phyloP scores from a whole-genome alignment of 164 flowering plant genomes.

The Kingdonia uniflora region DNA sequence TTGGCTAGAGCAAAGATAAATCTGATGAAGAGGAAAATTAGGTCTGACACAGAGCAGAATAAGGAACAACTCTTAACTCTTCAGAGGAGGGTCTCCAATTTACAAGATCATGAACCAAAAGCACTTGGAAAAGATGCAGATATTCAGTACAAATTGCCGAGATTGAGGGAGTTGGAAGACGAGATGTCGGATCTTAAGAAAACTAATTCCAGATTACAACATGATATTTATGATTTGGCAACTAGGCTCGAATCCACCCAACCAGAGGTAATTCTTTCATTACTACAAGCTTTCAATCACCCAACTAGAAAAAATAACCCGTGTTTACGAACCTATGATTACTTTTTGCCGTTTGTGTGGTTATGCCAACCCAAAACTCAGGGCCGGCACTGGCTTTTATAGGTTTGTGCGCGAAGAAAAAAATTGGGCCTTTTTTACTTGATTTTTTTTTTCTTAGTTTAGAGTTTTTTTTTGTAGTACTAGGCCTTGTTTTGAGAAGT shows the following conservation, averaged over 20 bases:
- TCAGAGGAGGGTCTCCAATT: constrained; percentile 41
- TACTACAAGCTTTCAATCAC: no score
- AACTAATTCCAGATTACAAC: constrained; percentile 38
- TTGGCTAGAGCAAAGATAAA: constrained; percentile 52
- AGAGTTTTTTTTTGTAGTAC: no score
- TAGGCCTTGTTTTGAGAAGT: no score
- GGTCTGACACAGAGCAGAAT: constrained; percentile 46
- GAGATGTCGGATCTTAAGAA: constrained; percentile 37
- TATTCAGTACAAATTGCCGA: constrained; percentile 23
- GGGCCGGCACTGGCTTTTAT: no score
- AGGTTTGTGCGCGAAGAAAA: no score
- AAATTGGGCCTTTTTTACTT: no score
- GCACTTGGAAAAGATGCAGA: constrained; percentile 16
- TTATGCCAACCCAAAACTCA: no score
- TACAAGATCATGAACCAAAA: constrained; percentile 42
- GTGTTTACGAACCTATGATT: no score
- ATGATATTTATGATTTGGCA: constrained; percentile 56
- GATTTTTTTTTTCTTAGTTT: no score
- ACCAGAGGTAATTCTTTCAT: constrained; percentile 44
- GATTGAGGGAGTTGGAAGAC: constrained; percentile 36
- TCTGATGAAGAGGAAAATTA: constrained; percentile 54
- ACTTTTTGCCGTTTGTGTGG: no score
- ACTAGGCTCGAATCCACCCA: constrained; percentile 55
- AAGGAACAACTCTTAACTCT: constrained; percentile 50
- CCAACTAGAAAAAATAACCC: no score